A percentile compares a stretch with the other conserved stretches of the same genome.
Evolutionary conservation across 495 filamentous ascomycete species (phyloP).

Genomic region (Trichoderma gamsii): DNA sequence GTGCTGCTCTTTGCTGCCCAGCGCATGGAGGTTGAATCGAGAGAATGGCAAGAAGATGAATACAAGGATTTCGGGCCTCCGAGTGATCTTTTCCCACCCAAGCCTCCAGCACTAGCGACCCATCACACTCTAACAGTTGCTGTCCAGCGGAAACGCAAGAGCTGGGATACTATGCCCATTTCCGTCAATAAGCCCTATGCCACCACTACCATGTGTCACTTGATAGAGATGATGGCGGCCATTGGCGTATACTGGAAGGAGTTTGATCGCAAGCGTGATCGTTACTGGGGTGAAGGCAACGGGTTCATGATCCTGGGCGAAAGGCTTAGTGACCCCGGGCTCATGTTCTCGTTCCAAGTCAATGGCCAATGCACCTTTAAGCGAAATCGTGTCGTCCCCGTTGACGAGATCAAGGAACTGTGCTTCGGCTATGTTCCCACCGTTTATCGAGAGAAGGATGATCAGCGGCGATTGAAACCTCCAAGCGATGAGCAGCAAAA

Average conservation of each 20-base stretch:
- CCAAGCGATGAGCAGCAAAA: constrained; percentile 33
- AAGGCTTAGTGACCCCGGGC: constrained; percentile 36
- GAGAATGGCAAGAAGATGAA: constrained; percentile 32
- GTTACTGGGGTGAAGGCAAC: constrained; percentile 46
- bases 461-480: constrained; percentile 30
- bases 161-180: constrained; percentile 46
- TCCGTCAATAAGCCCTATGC: constrained; percentile 45
- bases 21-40: constrained; percentile 37
- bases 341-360: constrained; percentile 42
- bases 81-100: constrained; percentile 6
- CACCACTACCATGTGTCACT: constrained; percentile 43
- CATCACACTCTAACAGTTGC: constrained; percentile 37
- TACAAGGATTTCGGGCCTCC: constrained; percentile 18
- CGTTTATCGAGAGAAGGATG: constrained; percentile 32
- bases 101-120: constrained; percentile 11
- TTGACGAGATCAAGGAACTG: constrained; percentile 39
- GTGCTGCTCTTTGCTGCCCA: constrained; percentile 39
- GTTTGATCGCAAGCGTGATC: constrained; percentile 38
- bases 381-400: constrained; percentile 41
- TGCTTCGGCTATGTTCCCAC: constrained; percentile 44
- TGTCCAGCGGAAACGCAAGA: constrained; percentile 40
- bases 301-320: constrained; percentile 43
- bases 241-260: constrained; percentile 47
- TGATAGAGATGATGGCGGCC: constrained; percentile 46
- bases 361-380: constrained; percentile 36